These are phyloP conservation scores for Chytriomyces hyalinus DNA, from an alignment of 192 early-diverging fungal genomes.

Conservation along the genomic window DNA sequence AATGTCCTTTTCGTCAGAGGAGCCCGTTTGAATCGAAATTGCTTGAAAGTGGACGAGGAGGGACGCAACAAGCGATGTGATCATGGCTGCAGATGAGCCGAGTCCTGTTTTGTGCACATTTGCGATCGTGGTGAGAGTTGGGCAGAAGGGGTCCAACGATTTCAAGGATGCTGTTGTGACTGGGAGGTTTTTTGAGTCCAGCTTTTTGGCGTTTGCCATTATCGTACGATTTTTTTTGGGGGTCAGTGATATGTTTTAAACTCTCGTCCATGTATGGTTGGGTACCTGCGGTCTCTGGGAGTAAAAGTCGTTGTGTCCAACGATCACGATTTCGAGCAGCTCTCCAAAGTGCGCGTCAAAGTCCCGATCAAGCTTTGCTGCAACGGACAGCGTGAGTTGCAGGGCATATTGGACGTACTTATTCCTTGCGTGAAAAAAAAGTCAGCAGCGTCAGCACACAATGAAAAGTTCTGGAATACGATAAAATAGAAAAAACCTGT, in stretches of 20 bases:
- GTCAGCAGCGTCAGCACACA: neutral
- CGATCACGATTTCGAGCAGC: conserved; percentile 75
- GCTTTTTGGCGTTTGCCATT: conserved; percentile 33
- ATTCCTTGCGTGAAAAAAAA: conserved; percentile 46
- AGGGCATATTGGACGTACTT: conserved; percentile 70
- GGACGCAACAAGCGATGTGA: conserved; percentile 85
- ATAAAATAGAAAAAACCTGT: neutral
- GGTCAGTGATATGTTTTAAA: neutral
- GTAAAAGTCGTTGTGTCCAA: conserved; percentile 98
- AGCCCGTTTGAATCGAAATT: conserved; percentile 19
- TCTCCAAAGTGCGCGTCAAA: neutral
- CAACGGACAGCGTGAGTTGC: conserved; percentile 28
- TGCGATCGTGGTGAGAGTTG: conserved; percentile 65
- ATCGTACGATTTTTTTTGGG: neutral
- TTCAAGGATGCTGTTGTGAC: conserved; percentile 62
- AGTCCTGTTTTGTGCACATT: conserved; percentile 94
- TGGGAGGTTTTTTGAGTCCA: conserved; percentile 54
- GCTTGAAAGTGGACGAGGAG: conserved; percentile 77
- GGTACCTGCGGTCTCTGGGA: conserved; percentile 90
- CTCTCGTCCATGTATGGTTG: conserved; percentile 7
- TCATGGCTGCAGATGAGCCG: conserved; percentile 95
- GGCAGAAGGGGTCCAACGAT: conserved; percentile 57
- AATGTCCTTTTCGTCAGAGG: conserved; percentile 30
- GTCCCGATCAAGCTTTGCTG: neutral
- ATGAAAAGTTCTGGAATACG: neutral